Conservation (phyloP, 176 grass and related monocot species). For the Triticum urartu region DNA sequence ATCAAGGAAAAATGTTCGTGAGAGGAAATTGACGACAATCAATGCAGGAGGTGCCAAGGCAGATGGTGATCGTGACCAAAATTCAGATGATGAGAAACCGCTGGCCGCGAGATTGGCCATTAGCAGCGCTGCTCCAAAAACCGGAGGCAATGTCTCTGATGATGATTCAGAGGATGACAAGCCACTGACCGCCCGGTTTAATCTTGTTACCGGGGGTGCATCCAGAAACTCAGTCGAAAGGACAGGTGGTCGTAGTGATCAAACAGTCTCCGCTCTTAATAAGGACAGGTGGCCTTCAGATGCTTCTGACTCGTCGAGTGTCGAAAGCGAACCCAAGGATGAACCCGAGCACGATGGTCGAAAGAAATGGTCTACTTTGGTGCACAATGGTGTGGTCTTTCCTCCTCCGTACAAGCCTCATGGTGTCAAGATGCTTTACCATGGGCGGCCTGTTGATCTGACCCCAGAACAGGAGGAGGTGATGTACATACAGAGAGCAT, state of each 20-base stretch:
- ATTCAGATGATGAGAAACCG: constrained; percentile 58
- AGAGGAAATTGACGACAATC: background rate
- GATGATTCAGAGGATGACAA: constrained; percentile 82
- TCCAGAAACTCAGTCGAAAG: constrained; percentile 51
- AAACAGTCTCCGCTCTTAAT: constrained; percentile 41
- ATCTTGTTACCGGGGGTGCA: constrained; percentile 11
- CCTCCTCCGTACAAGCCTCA: constrained; percentile 85
- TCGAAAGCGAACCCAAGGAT: constrained; percentile 38
- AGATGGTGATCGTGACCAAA: background rate
- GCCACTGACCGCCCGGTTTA: constrained; percentile 55
- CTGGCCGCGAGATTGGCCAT: constrained; percentile 34
- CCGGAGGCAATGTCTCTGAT: constrained; percentile 40
- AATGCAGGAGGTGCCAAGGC: background rate
- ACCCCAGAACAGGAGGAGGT: constrained; percentile 97
- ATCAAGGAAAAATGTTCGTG: background rate
- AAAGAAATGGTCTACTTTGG: constrained; percentile 85
- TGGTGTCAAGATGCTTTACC: constrained; percentile 88
- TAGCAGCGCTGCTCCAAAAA: constrained; percentile 1
- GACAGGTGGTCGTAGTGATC: constrained; percentile 26
- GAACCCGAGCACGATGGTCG: constrained; percentile 20
- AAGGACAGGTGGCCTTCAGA: constrained; percentile 43
- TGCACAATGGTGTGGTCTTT: constrained; percentile 84
- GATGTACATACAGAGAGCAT: background rate
- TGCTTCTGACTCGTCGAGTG: constrained; percentile 3
- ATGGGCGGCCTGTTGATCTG: constrained; percentile 67